phyloP scores from a whole-genome alignment of 768 basidiomycete species.

The Pisolithus tinctorius region DNA sequence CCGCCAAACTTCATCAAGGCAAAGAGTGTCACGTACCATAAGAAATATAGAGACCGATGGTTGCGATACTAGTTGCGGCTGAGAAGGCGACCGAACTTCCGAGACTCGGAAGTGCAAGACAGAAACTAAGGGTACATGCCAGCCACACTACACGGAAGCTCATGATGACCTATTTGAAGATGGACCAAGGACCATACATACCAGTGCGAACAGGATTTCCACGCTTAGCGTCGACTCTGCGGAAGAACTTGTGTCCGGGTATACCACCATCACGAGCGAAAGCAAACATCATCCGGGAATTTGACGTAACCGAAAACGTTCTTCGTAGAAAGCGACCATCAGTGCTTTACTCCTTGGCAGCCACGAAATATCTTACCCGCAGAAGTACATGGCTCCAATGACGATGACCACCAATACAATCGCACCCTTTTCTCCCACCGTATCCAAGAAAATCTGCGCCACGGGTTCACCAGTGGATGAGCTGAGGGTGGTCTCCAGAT shows the following conservation, averaged over 20 bases:
- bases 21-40: conserved; percentile 40
- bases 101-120: conserved; percentile 64
- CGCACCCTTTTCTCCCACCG: conserved; percentile 66
- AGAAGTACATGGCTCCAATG: conserved; percentile 70
- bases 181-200: conserved; percentile 14
- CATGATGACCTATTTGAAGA: not conserved
- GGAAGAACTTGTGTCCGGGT: conserved; percentile 62
- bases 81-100: conserved; percentile 67
- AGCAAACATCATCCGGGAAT: conserved; percentile 80
- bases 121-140: conserved; percentile 68
- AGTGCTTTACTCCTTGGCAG: not conserved
- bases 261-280: conserved; percentile 72
- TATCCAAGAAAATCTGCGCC: conserved; percentile 72
- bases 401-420: conserved; percentile 70
- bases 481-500: conserved; percentile 47
- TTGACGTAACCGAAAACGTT: conserved; percentile 72
- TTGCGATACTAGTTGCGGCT: conserved; percentile 53
- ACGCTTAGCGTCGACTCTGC: conserved; percentile 50
- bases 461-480: conserved; percentile 63
- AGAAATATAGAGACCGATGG: conserved; percentile 71
- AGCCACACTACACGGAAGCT: conserved; percentile 53
- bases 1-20: not conserved
- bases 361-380: conserved; percentile 37
- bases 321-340: conserved; percentile 22
- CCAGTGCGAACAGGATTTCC: conserved; percentile 66